Evolutionary conservation across 805 yeast species (phyloP).

Genomic region (Pichia nakasei): DNA sequence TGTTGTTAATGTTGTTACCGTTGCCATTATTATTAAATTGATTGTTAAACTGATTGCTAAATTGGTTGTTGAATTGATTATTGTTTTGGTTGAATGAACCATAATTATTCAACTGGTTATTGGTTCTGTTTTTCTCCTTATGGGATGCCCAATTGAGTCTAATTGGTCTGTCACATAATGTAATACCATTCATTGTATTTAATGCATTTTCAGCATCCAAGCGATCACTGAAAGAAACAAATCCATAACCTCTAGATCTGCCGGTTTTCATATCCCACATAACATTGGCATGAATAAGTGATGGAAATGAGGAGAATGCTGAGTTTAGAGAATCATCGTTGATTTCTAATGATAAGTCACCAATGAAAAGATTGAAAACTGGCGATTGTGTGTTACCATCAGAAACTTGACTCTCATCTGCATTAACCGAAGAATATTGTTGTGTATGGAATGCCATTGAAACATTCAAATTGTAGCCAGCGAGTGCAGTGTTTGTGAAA

Average conservation of each 20-base stretch:
- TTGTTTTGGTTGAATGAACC: background rate
- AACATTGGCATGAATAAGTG: constrained; percentile 76
- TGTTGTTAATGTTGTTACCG: constrained; percentile 11
- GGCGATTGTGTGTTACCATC: background rate
- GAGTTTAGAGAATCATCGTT: constrained; percentile 62
- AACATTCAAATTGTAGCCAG: constrained; percentile 49
- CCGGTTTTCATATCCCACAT: constrained; percentile 98
- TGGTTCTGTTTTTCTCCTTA: constrained; percentile 32
- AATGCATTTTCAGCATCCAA: constrained; percentile 70
- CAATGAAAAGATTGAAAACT: constrained; percentile 65
- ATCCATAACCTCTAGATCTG: constrained; percentile 86
- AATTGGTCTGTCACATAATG: constrained; percentile 65
- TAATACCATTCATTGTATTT: constrained; percentile 63
- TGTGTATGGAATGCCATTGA: constrained; percentile 84
- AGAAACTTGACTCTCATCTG: background rate
- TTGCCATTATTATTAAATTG: constrained; percentile 12
- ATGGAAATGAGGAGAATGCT: constrained; percentile 48
- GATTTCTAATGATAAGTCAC: constrained; percentile 76
- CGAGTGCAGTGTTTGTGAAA: constrained; percentile 47
- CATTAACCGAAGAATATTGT: constrained; percentile 40
- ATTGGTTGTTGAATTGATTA: constrained; percentile 1
- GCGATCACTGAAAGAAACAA: constrained; percentile 62
- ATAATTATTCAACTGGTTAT: constrained; percentile 5
- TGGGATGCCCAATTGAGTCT: constrained; percentile 88
- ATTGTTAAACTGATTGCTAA: constrained; percentile 10